Percentiles rank a stretch among this genome's conserved stretches.
Evolutionary conservation across 2,329 filamentous ascomycete species (phyloP).

Genomic region (Aquanectria penicillioides): DNA sequence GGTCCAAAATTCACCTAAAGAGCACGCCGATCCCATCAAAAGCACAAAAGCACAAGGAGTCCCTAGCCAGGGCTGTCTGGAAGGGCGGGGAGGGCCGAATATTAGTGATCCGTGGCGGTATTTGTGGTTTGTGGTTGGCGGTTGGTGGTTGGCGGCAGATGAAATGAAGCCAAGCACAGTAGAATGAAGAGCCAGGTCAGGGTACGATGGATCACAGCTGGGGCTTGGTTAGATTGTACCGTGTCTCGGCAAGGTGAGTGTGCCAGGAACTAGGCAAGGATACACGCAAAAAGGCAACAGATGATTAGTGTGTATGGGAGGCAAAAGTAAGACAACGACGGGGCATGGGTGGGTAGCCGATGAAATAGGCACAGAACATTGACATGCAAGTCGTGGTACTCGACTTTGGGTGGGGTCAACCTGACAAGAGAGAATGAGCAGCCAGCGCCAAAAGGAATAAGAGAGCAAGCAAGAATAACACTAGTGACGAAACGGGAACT

Average conservation of each 20-base stretch:
- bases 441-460: too few relatives aligned
- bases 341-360: not conserved
- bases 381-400: not conserved
- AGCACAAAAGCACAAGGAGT: not conserved
- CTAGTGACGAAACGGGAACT: constrained; percentile 6
- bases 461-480: constrained; percentile 16
- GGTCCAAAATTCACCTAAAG: constrained; percentile 10
- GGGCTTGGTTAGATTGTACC: constrained; percentile 4
- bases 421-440: not conserved
- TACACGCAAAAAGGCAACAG: not conserved
- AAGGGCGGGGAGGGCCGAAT: too few relatives aligned
- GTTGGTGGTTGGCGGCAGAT: constrained; percentile 19
- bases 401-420: not conserved
- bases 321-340: not conserved
- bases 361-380: constrained; percentile 1
- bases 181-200: not conserved
- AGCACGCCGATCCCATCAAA: not conserved
- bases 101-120: constrained; percentile 31
- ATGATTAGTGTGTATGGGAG: not conserved
- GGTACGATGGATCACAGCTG: constrained; percentile 10
- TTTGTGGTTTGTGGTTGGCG: constrained; percentile 14
- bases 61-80: constrained; percentile 9
- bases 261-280: not conserved
- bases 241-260: constrained; percentile 11
- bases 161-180: constrained; percentile 8